phyloP scores from a whole-genome alignment of 2,329 filamentous ascomycete genomes.

The Aspergillus floridensis region DNA sequence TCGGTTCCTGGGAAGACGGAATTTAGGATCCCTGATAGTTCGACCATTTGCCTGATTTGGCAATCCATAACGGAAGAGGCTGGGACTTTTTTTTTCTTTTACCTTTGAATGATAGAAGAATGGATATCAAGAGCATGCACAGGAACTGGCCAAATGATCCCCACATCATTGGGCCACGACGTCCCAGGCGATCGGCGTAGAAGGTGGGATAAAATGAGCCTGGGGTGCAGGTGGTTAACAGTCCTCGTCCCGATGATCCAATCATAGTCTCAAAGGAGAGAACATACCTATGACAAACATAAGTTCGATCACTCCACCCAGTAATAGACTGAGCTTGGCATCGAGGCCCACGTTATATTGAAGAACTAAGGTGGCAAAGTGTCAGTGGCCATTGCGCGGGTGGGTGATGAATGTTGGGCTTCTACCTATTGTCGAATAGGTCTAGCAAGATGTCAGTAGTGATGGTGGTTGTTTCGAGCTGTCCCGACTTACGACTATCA shows the following conservation, averaged over 20 bases:
- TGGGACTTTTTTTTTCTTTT: constrained; percentile 6
- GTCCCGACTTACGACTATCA: constrained; percentile 40
- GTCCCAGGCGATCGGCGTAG: constrained; percentile 44
- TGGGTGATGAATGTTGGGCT: not conserved
- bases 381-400: not conserved
- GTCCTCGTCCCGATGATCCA: not conserved
- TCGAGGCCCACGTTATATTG: constrained; percentile 48
- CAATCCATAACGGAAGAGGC: not conserved
- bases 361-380: constrained; percentile 31
- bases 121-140: constrained; percentile 43
- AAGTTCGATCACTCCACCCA: constrained; percentile 44
- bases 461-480: not conserved
- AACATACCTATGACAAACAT: constrained; percentile 30
- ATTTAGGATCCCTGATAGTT: not conserved
- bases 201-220: constrained; percentile 48
- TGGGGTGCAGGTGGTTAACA: constrained; percentile 10
- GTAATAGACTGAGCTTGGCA: constrained; percentile 45
- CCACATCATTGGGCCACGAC: constrained; percentile 39
- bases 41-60: not conserved
- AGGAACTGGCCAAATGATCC: constrained; percentile 35
- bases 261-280: not conserved
- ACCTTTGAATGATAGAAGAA: constrained; percentile 46
- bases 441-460: constrained; percentile 12
- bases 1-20: constrained; percentile 19
- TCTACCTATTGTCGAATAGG: constrained; percentile 28